Base-by-base conservation (phyloP, 768 basidiomycete genomes). In the Dioszegia crocea region DNA sequence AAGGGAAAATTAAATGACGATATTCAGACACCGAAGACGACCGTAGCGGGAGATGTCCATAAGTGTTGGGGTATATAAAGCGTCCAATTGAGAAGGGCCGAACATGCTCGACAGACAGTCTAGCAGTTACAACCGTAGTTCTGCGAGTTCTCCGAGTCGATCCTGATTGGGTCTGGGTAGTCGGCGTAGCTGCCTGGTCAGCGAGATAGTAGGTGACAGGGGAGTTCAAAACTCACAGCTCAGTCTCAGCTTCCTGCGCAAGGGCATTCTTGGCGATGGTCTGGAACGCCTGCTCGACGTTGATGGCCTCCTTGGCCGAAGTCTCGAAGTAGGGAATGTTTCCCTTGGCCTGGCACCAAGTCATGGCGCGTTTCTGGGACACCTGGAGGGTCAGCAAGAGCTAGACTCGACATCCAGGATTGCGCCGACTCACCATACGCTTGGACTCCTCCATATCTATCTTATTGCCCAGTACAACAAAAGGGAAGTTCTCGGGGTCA, bases 271-370 rank as follows among this genome's bases (percentile, higher is more conserved):
- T 94, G n/a, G 94, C 94, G 56, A 98, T 93, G 1, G 93, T 96
- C 79, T 96, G 93, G 86, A 99, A 99, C 3, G 94, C 96, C 77
- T 98, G 94, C 77, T 99, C 96, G 55, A 99, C 96, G 72, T 99
- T 99, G 82, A 98, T 97, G 11, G 96, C 94, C 79, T 99, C 96
- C 80, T 99, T 99, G 39, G 96, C 96, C 9, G 96, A 99, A 4
- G 96, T 98, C 81, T 99, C 96, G 77, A 98, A 99, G 80, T 98
- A 99, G 27, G 96, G 96, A 64, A 99, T 97, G 79, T 98, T 98
- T 75, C 94, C 94, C 81, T 98, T 98, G 59, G 93, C 88, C 71
- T 98, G 93, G 78, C 96, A 99, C 96, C 96, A 99, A 3, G 94
- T 91, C 92, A 98, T 97, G 17, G 96, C 94, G 41, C 94, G 88